Conservation (phyloP, 495 filamentous ascomycete species). For the Podospora australis region DNA sequence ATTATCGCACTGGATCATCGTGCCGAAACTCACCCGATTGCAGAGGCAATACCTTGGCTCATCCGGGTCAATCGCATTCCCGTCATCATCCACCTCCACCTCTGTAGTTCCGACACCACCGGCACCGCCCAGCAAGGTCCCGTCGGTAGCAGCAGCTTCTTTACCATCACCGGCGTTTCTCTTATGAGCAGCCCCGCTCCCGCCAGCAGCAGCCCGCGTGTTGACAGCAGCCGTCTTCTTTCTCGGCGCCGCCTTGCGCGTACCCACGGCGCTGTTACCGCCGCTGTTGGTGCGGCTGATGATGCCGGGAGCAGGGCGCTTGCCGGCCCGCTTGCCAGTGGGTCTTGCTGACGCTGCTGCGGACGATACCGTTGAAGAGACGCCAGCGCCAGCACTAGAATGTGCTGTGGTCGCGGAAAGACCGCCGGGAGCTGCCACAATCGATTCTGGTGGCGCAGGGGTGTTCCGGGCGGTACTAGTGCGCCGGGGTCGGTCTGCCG, state of each 20-base stretch:
- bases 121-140: too few species aligned
- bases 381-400: too few species aligned
- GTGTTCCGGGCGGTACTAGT: conserved; percentile 53
- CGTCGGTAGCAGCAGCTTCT: neutral
- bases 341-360: conserved; percentile 25
- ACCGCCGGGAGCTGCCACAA: neutral
- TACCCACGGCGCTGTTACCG: conserved; percentile 66
- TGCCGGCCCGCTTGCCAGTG: conserved; percentile 42
- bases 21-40: conserved; percentile 84
- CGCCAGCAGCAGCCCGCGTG: conserved; percentile 3
- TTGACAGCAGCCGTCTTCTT: conserved; percentile 47
- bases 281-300: conserved; percentile 65
- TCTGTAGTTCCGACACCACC: too few species aligned
- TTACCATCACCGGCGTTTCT: too few species aligned
- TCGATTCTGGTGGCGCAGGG: conserved; percentile 41
- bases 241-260: conserved; percentile 68
- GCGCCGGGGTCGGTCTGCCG: conserved; percentile 47
- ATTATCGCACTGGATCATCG: conserved; percentile 95
- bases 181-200: conserved; percentile 29
- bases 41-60: conserved; percentile 90
- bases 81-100: conserved; percentile 54
- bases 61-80: conserved; percentile 76
- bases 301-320: conserved; percentile 70
- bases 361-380: too few species aligned
- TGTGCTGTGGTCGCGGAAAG: neutral